These are phyloP conservation scores for Epichloe sibirici DNA, from an alignment of 2,329 filamentous ascomycete species.

Conservation along the genomic window DNA sequence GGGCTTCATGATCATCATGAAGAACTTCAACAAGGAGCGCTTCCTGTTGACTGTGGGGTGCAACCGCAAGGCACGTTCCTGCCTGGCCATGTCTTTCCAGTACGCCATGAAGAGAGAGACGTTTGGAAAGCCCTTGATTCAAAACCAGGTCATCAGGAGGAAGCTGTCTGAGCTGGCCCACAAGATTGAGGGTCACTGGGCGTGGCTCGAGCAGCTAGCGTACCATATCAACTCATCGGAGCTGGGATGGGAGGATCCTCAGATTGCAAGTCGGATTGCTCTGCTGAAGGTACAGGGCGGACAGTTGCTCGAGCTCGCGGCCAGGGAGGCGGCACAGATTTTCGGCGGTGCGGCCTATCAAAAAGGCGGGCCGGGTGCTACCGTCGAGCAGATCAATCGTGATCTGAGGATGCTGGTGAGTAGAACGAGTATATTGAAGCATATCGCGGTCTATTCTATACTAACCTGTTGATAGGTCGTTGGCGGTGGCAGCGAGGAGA, in stretches of 20 bases:
- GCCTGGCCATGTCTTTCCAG: constrained; percentile 37
- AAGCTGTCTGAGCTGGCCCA: constrained; percentile 48
- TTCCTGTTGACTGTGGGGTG: constrained; percentile 44
- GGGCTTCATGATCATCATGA: constrained; percentile 47
- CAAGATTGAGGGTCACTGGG: constrained; percentile 48
- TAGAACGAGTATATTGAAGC: background rate
- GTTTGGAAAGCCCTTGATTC: constrained; percentile 45
- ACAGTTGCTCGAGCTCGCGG: constrained; percentile 34
- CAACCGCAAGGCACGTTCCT: constrained; percentile 45
- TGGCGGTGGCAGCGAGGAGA: constrained; percentile 43
- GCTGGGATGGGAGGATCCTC: constrained; percentile 18
- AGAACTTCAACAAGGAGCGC: constrained; percentile 45
- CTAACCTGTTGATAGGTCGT: constrained; percentile 27
- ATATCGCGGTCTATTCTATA: background rate
- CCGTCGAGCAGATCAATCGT: constrained; percentile 40
- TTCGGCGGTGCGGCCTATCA: constrained; percentile 41
- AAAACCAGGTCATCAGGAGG: constrained; percentile 45
- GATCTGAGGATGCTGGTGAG: constrained; percentile 28
- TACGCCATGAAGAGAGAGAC: constrained; percentile 42
- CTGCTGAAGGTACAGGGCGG: constrained; percentile 36
- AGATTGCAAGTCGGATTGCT: constrained; percentile 19
- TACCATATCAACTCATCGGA: constrained; percentile 32
- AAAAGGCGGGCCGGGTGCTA: constrained; percentile 32
- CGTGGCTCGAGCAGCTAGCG: constrained; percentile 49
- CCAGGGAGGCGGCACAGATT: constrained; percentile 40